These are phyloP conservation scores for Monilinia laxa DNA, from an alignment of 2,329 filamentous ascomycete species.

Conservation along the genomic window DNA sequence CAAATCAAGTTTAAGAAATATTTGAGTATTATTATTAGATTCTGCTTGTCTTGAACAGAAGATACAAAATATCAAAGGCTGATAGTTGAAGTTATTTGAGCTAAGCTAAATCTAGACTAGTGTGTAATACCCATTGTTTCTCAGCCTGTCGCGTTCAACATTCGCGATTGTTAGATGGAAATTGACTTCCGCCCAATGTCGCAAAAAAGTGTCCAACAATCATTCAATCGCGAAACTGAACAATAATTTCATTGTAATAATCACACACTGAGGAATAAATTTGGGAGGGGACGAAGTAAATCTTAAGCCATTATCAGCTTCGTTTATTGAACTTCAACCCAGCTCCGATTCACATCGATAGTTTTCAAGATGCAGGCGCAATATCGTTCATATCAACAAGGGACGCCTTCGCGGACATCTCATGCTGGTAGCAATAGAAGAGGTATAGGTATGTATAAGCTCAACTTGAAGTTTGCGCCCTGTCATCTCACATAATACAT, in stretches of 20 bases:
- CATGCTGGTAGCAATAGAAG: slow-evolving; percentile 36
- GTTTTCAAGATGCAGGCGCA: slow-evolving; percentile 22
- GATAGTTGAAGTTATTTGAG: background rate
- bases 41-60: background rate
- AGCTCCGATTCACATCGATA: slow-evolving; percentile 1
- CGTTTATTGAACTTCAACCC: background rate
- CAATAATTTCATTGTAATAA: background rate
- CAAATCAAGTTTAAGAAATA: background rate
- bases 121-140: background rate
- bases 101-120: slow-evolving; percentile 7
- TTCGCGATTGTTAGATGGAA: slow-evolving; percentile 1
- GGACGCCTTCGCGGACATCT: slow-evolving; percentile 36
- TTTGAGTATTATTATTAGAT: background rate
- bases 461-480: slow-evolving; percentile 25
- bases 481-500: slow-evolving; percentile 25
- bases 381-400: slow-evolving; percentile 25
- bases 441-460: slow-evolving; percentile 41
- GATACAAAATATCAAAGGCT: background rate
- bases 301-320: slow-evolving; percentile 2
- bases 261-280: background rate
- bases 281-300: background rate
- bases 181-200: background rate
- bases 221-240: background rate
- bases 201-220: background rate
- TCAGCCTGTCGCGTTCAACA: slow-evolving; percentile 11